Percentiles rank a stretch among this genome's conserved stretches.
phyloP scores from a whole-genome alignment of 2,329 filamentous ascomycete genomes.

The Exophiala sideris region DNA sequence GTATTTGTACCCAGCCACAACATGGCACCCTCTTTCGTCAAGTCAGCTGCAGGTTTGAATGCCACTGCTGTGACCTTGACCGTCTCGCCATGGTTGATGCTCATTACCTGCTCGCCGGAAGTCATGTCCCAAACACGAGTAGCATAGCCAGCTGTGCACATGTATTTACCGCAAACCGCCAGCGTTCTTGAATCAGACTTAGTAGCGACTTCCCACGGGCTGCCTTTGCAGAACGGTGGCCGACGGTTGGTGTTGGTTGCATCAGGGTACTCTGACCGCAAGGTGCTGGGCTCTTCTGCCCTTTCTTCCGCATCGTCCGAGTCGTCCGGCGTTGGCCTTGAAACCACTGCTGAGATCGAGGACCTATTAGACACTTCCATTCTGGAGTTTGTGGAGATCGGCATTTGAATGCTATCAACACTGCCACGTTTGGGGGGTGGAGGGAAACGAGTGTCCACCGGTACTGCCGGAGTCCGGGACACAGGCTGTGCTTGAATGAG shows the following conservation, averaged over 20 bases:
- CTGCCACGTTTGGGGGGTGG: conserved; percentile 34
- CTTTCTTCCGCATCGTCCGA: conserved; percentile 49
- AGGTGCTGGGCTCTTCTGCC: conserved; percentile 50
- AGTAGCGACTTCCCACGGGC: conserved; percentile 71
- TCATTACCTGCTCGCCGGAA: conserved; percentile 78
- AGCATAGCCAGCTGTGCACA: conserved; percentile 81
- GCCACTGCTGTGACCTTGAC: conserved; percentile 75
- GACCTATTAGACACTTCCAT: conserved; percentile 15
- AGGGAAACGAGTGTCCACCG: conserved; percentile 30
- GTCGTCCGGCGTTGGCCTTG: conserved; percentile 37
- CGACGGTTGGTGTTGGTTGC: conserved; percentile 78
- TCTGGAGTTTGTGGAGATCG: conserved; percentile 5
- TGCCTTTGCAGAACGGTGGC: conserved; percentile 70
- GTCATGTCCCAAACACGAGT: conserved; percentile 85
- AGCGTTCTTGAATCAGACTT: conserved; percentile 85
- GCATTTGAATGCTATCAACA: conserved; percentile 14
- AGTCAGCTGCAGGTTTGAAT: conserved; percentile 77
- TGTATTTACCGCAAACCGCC: conserved; percentile 81
- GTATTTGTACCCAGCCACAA: conserved; percentile 88
- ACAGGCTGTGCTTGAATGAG: conserved; percentile 14
- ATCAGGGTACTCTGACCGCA: conserved; percentile 72
- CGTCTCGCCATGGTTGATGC: conserved; percentile 77
- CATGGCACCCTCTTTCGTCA: conserved; percentile 74
- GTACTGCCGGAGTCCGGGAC: conserved; percentile 23
- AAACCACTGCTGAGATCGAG: conserved; percentile 5